Evolutionary conservation across 176 grass and related monocot species (phyloP).

Genomic region (Zizania latifolia): DNA sequence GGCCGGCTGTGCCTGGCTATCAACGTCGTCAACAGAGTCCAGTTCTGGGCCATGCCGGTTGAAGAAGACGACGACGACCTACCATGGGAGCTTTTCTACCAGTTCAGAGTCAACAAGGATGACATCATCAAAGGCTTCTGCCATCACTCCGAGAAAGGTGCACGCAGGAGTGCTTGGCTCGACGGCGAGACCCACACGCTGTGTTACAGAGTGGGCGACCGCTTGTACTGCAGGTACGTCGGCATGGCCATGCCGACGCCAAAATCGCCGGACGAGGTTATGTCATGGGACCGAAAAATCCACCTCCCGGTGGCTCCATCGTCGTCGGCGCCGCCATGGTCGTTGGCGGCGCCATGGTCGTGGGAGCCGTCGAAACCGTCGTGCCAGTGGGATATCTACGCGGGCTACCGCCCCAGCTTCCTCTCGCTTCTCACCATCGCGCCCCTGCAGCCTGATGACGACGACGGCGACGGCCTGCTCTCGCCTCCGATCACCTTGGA

Average conservation of each 20-base stretch:
- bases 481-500: too few relatives aligned
- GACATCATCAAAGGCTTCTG: not conserved
- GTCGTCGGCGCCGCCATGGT: not conserved
- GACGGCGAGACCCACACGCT: not conserved
- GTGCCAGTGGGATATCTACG: not conserved
- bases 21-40: not conserved
- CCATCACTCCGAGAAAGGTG: not conserved
- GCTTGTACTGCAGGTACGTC: not conserved
- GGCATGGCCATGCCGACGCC: not conserved
- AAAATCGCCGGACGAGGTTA: not conserved
- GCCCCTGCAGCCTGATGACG: not conserved
- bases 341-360: too few relatives aligned
- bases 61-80: not conserved
- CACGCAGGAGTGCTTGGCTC: not conserved
- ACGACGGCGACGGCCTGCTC: not conserved
- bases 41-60: not conserved
- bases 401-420: not conserved
- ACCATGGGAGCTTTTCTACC: not conserved
- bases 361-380: too few relatives aligned
- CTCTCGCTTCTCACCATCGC: constrained; percentile 4
- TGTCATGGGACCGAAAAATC: not conserved
- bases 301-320: not conserved
- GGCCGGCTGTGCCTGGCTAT: not conserved
- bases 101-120: not conserved
- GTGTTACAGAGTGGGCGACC: not conserved